Conservation (phyloP, 768 basidiomycete species). For the Coprinopsis strossmayeri region DNA sequence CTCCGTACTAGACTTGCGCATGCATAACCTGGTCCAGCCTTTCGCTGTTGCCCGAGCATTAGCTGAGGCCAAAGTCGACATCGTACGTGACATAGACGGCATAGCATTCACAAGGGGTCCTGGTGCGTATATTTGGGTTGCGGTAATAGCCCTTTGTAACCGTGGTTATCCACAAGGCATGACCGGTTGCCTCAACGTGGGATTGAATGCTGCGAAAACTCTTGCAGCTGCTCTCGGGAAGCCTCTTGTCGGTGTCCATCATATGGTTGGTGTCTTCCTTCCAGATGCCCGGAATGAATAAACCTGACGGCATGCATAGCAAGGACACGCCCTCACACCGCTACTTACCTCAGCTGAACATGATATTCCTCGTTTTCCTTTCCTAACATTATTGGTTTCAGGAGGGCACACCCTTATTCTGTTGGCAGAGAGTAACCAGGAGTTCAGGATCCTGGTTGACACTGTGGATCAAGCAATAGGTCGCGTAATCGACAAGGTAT, state of each 20-base stretch:
- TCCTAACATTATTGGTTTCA: constrained; percentile 81
- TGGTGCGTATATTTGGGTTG: constrained; percentile 31
- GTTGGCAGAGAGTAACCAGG: constrained; percentile 50
- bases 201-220: constrained; percentile 77
- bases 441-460: constrained; percentile 67
- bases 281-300: background rate
- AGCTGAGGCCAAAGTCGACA: constrained; percentile 48
- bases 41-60: constrained; percentile 65
- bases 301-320: constrained; percentile 36
- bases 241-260: constrained; percentile 86
- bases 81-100: constrained; percentile 65
- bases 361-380: constrained; percentile 63
- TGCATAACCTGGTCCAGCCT: constrained; percentile 43
- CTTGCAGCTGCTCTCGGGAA: constrained; percentile 73
- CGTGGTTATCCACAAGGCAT: constrained; percentile 47
- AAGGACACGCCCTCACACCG: constrained; percentile 87
- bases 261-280: constrained; percentile 61
- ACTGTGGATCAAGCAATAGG: constrained; percentile 75
- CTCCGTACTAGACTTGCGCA: background rate
- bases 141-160: constrained; percentile 5
- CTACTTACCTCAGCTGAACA: constrained; percentile 50
- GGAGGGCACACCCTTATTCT: constrained; percentile 94
- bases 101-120: constrained; percentile 90
- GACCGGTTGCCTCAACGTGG: constrained; percentile 72
- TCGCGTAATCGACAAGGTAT: constrained; percentile 77